Percentiles rank a stretch among this genome's conserved stretches.
phyloP scores from a whole-genome alignment of 2,329 filamentous ascomycete genomes.

The Aphanocladium album region DNA sequence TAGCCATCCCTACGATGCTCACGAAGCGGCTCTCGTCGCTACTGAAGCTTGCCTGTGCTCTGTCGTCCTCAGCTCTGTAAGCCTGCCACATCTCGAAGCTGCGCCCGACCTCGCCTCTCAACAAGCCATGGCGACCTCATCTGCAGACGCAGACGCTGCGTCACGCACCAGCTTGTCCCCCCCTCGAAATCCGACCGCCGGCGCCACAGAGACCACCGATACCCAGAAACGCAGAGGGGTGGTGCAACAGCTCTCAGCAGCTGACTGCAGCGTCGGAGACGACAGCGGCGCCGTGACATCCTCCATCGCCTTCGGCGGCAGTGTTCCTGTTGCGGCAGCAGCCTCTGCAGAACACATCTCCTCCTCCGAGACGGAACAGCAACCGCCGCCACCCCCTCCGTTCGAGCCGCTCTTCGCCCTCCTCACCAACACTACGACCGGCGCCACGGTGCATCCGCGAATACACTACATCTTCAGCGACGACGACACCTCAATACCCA shows the following conservation, averaged over 20 bases:
- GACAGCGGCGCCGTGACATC: not conserved
- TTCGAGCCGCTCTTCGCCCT: slow-evolving; percentile 85
- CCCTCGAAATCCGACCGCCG: not conserved
- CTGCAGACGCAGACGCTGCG: not conserved
- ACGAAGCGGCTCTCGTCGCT: not conserved
- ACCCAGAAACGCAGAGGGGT: not conserved
- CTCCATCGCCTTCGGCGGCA: not conserved
- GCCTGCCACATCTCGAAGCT: not conserved
- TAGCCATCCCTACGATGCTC: not conserved
- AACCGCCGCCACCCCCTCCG: slow-evolving; percentile 24
- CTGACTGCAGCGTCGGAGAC: slow-evolving; percentile 6
- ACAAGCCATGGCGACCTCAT: slow-evolving; percentile 5
- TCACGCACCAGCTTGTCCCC: not conserved
- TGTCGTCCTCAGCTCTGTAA: too few species aligned
- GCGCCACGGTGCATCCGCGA: slow-evolving; percentile 74
- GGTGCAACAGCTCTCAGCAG: slow-evolving; percentile 2
- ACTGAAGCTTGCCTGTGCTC: not conserved
- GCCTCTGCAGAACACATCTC: not conserved
- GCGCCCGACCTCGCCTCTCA: too few species aligned
- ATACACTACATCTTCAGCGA: slow-evolving; percentile 92
- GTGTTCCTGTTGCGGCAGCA: not conserved
- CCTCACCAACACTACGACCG: slow-evolving; percentile 68
- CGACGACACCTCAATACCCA: slow-evolving; percentile 76
- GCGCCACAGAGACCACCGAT: not conserved
- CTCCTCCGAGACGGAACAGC: not conserved